Evolutionary conservation across 306 rosid species (phyloP).

Genomic region (Vigna radiata): DNA sequence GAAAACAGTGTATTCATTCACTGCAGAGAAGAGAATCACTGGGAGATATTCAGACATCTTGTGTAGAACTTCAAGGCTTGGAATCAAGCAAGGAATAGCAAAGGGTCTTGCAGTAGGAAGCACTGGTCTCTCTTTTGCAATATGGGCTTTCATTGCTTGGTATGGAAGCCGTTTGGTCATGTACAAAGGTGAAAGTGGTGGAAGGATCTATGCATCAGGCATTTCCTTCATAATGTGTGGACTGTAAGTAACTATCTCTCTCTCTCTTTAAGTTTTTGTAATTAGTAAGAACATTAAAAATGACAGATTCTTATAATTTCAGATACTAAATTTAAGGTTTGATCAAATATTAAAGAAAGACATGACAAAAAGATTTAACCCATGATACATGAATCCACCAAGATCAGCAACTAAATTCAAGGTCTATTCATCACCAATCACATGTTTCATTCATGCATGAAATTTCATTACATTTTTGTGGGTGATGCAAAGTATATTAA

Average conservation of each 20-base stretch:
- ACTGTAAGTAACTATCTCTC: slow-evolving; percentile 57
- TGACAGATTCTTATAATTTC: no score
- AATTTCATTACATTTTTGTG: slow-evolving; percentile 11
- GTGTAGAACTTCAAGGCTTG: slow-evolving; percentile 71
- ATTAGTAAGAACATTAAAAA: no score
- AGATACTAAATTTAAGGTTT: neutral
- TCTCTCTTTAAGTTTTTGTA: no score
- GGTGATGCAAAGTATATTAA: slow-evolving; percentile 8
- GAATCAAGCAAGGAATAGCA: slow-evolving; percentile 89
- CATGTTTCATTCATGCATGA: neutral
- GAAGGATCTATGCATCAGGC: slow-evolving; percentile 88
- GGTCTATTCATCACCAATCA: neutral
- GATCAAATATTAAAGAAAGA: neutral
- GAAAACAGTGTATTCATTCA: slow-evolving; percentile 82
- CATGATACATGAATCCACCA: neutral
- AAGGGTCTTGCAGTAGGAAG: slow-evolving; percentile 93
- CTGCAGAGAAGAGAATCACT: slow-evolving; percentile 73
- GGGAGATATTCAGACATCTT: slow-evolving; percentile 68
- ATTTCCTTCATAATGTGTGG: slow-evolving; percentile 90
- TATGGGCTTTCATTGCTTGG: slow-evolving; percentile 99
- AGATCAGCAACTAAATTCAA: neutral
- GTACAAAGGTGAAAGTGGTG: slow-evolving; percentile 91
- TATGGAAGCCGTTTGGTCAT: slow-evolving; percentile 93
- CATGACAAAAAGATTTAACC: neutral
- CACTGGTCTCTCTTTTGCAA: slow-evolving; percentile 77